Evolutionary conservation across 257 asterid species (phyloP), one percentile per base, ranked within the genome.

Genomic region (Anisodus acutangulus): DNA sequence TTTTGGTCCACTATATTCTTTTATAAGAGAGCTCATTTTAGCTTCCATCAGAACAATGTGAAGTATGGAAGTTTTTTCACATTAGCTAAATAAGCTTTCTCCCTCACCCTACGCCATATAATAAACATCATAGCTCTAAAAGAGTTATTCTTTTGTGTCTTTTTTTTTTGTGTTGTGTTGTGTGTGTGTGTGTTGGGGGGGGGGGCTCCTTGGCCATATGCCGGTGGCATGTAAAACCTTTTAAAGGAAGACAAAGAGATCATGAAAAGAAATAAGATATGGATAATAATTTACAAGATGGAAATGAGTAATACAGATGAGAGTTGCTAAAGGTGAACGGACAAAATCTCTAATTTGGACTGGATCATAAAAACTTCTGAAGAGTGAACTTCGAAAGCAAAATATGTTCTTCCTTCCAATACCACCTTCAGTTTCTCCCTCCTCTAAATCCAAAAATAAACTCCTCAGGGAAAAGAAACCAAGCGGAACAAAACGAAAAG

Each of bases 371-470:
- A 17, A 72, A 47, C 60, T 72, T 10, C 12, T 0, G 9, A 43
- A 43, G 10, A 71, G 17, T 43, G 17, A 72, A 45, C 2, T 47
- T 47, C 5, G 60, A 15, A 74, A 19, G 41, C 60, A 1, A 11
- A 47, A 5, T 19, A 0, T 19, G 5, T 22, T 74, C 5, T 41
- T 2, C 80, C 11, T 6, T 49, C 58, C 39, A 49, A 10, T 49
- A 74, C 60, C 11, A 22, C 19, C 11, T 49, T 6, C 60, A 74
- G 58, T 74, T 76, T 76, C 63, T 26, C 64, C 63, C 63, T 76
- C 57, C 26, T 6, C 78, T 69, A 41, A 47, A 74, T 19, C 60
- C 6, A 47, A 9, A 72, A 74, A 49, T 10, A 74, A 22, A 69
- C 13, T 22, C 53, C 16, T 16, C 15, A 68, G 53, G 54, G 54